Conservation (phyloP, 257 asterid genomes). For the Lantana camara region DNA sequence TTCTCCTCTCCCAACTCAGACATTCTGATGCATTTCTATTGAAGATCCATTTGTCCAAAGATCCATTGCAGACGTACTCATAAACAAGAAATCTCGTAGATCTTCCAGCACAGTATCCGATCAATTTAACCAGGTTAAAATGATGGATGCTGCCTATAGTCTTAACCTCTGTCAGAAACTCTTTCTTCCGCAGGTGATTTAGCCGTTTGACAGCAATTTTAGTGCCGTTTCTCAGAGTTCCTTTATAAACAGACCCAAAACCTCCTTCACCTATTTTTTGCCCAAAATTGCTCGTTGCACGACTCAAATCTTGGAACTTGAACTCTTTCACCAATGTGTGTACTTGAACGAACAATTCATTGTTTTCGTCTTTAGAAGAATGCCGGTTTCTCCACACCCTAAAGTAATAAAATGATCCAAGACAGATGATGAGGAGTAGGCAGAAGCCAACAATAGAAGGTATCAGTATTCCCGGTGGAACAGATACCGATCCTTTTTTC, state of each 20-base stretch:
- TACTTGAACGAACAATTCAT: too few species aligned
- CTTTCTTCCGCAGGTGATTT: not conserved
- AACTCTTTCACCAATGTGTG: too few species aligned
- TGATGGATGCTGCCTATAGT: slow-evolving; percentile 13
- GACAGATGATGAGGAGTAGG: too few species aligned
- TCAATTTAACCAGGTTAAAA: not conserved
- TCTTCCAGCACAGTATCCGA: not conserved
- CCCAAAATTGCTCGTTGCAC: too few species aligned
- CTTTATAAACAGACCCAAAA: not conserved
- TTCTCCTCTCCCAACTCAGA: not conserved
- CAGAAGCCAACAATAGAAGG: not conserved
- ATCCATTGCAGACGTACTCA: not conserved
- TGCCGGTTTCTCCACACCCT: too few species aligned
- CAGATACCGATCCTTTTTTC: too few species aligned
- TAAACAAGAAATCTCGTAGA: slow-evolving; percentile 15
- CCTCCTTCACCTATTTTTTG: slow-evolving; percentile 13
- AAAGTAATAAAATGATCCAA: too few species aligned
- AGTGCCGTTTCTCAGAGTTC: not conserved
- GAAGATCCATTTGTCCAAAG: slow-evolving; percentile 13
- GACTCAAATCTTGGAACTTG: too few species aligned
- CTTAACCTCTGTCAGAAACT: not conserved
- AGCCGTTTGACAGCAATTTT: not conserved
- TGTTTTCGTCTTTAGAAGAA: too few species aligned
- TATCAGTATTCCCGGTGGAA: not conserved
- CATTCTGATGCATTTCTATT: not conserved